Evolutionary conservation across 148 eudicot species (phyloP), one percentile per base, ranked within the genome.

Genomic region (Suaeda aralocaspica): DNA sequence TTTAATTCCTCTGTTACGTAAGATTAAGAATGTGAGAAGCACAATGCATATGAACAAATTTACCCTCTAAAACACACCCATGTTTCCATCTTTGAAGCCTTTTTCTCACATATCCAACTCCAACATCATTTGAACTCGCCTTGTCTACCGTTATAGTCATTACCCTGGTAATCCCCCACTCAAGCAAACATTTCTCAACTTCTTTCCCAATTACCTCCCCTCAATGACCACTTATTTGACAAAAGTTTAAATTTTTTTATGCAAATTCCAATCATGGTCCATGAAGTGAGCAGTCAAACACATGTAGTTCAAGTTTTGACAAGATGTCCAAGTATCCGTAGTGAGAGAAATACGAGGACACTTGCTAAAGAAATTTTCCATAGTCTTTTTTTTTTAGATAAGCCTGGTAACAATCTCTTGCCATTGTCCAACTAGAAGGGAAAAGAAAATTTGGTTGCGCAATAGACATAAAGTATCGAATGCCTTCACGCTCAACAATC

Each of bases 241-340:
- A 74, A 42, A 74, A 74, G 28, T 66, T 30, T 66, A 29, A 22
- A 46, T 41, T 25, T 46, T 75, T 51, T 75, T 68, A 1, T 67
- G 55, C 46, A 60, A 36, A 2, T 18, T 75, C 73, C 78, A 75
- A 48, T 59, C 61, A 7, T 33, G 22, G 34, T 68, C 67, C 21
- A 75, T 48, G 9, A 21, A 75, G 46, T 68, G 68, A n/a, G 60
- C 58, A 21, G 67, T 71, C 7, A 71, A 48, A 33, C 45, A 33
- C 75, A 77, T 77, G n/a, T 70, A 65, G 7, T 16, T 56, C 13
- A 71, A 57, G 11, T 36, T 42, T 46, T 75, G 62, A 19, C 14
- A 14, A 9, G 61, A 68, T 59, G 69, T 75, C 78, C 73, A 68
- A n/a, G 68, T 75, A 39, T 75, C 52, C 0, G 60, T 48, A 9